Percentiles rank a stretch among this genome's conserved stretches.
Evolutionary conservation across 176 grass and related monocot species (phyloP).

Genomic region (Aegilops longissima): DNA sequence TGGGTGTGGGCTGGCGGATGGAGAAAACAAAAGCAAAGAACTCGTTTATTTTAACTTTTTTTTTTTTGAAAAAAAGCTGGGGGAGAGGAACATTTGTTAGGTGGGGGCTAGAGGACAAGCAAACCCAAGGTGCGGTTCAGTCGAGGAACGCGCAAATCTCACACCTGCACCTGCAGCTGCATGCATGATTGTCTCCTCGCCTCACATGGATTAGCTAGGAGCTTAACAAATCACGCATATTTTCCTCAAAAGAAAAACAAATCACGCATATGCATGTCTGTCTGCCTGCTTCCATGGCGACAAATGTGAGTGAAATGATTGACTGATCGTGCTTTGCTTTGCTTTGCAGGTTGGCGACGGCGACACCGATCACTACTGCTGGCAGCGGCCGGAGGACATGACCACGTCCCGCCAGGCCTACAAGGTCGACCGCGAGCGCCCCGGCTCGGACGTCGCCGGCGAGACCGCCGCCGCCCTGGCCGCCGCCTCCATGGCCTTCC

Average conservation of each 20-base stretch:
- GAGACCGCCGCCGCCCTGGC: conserved; percentile 83
- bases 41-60: neutral
- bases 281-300: neutral
- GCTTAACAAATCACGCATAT: neutral
- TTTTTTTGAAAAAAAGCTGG: neutral
- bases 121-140: conserved; percentile 13
- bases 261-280: neutral
- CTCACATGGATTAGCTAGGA: conserved; percentile 3
- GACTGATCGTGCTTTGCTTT: neutral
- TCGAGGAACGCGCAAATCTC: conserved; percentile 33
- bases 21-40: neutral
- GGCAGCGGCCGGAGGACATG: conserved; percentile 96
- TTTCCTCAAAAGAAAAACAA: no score
- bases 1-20: conserved; percentile 14
- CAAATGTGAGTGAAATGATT: neutral
- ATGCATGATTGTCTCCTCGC: neutral
- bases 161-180: neutral
- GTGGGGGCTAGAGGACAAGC: conserved; percentile 44
- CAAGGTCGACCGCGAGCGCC: conserved; percentile 64
- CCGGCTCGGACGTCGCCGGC: conserved; percentile 71
- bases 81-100: conserved; percentile 49
- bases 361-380: conserved; percentile 95
- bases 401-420: conserved; percentile 82
- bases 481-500: conserved; percentile 61
- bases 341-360: conserved; percentile 43